Evolutionary conservation across 2,329 filamentous ascomycete species (phyloP), one percentile per base, ranked within the genome.

Genomic region (Cylindrodendrum hubeiense): DNA sequence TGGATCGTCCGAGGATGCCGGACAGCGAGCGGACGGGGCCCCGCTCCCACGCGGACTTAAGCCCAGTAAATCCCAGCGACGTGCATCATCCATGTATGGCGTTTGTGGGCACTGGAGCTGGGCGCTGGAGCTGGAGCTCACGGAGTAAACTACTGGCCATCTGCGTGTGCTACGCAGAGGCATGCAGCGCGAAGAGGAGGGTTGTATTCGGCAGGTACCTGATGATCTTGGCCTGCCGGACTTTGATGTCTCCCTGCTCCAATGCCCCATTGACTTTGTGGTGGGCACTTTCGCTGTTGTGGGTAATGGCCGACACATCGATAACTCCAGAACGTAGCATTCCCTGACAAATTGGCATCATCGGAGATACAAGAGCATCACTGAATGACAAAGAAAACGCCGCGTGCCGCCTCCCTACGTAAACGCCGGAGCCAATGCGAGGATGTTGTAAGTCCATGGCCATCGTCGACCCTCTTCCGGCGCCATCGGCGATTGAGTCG

Each of bases 41-140:
- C 71, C 67, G 63, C 66, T 63, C 21, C 39, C 46, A 50, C 39
- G 64, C 71, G 71, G 71, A 73, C 67, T 73, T 73, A 67, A 70
- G 60, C 51, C 62, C 60, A 60, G 63, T 73, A 72, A 73, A 62
- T 66, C 69, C 71, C 71, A 72, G 37, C 39, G 52, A 52, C 41
- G 41, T 44, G 50, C 58, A 26, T 39, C 55, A 39, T 33, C 19
- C 41, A 12, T 21, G 21, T 43, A 13, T 21, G 19, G 19, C 9
- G n/a, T 41, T 28, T n/a, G 22, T 39, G 21, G 15, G 13, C n/a
- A 30, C 55, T 43, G 24, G 43, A 37, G 34, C 34, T 37, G 34
- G 15, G 37, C 7, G 12, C 3, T n/a, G 37, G 37, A 3, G 15
- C 5, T 17, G 37, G 5, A 39, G 37, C 37, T n/a, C 15, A n/a